Percentiles rank a stretch among this genome's conserved stretches.
These are phyloP conservation scores for Alternaria longipes DNA, from an alignment of 2,329 filamentous ascomycete species.

Conservation along the genomic window DNA sequence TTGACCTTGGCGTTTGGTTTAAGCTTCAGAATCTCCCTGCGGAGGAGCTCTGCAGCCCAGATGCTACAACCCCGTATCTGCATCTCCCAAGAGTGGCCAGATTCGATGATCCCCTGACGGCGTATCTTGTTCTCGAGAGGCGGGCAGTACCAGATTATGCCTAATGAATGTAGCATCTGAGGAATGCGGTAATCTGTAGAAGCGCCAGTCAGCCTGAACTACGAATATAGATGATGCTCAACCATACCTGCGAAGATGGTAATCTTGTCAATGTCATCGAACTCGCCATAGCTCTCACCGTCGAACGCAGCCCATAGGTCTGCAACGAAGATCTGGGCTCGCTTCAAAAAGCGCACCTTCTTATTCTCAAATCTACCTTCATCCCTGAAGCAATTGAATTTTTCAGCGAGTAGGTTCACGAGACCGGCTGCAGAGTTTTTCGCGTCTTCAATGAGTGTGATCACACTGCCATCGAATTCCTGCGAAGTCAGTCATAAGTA, in stretches of 20 bases:
- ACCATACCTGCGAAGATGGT: slow-evolving; percentile 87
- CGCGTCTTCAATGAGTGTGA: slow-evolving; percentile 76
- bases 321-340: slow-evolving; percentile 94
- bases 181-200: slow-evolving; percentile 88
- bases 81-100: slow-evolving; percentile 81
- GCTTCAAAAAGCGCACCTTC: slow-evolving; percentile 84
- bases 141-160: slow-evolving; percentile 85
- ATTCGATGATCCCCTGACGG: slow-evolving; percentile 70
- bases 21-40: slow-evolving; percentile 76
- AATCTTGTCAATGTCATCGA: slow-evolving; percentile 90
- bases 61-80: slow-evolving; percentile 93
- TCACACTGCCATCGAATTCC: slow-evolving; percentile 79
- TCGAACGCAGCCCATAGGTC: slow-evolving; percentile 97
- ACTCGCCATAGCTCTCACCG: slow-evolving; percentile 78
- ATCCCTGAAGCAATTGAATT: slow-evolving; percentile 88
- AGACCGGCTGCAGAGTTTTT: slow-evolving; percentile 81
- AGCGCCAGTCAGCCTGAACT: not conserved
- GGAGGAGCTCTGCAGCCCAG: slow-evolving; percentile 92
- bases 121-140: slow-evolving; percentile 76
- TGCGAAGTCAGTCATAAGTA: slow-evolving; percentile 50
- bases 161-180: slow-evolving; percentile 85
- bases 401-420: slow-evolving; percentile 82
- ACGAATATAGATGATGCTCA: not conserved
- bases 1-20: slow-evolving; percentile 79
- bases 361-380: slow-evolving; percentile 78